These are phyloP conservation scores for Trametes coccinea DNA, from an alignment of 768 basidiomycete genomes.

Conservation along the genomic window DNA sequence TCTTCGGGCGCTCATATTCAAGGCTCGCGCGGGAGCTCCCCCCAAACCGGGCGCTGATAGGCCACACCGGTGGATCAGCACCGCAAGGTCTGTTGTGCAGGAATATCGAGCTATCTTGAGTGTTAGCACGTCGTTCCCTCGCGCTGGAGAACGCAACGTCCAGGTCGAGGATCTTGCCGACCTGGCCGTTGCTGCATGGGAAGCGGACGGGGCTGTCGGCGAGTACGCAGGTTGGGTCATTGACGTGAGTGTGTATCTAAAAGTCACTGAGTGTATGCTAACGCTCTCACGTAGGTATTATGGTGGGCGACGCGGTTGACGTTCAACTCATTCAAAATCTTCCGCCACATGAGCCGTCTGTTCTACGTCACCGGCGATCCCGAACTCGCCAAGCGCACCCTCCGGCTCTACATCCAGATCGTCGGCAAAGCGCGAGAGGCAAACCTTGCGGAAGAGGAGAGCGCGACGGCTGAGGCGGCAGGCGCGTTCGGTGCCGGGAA, in stretches of 20 bases:
- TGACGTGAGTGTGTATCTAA: too few relatives aligned
- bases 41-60: constrained; percentile 32
- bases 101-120: constrained; percentile 72
- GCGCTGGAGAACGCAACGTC: constrained; percentile 74
- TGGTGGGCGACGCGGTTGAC: constrained; percentile 96
- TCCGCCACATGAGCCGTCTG: constrained; percentile 82
- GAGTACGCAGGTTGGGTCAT: constrained; percentile 76
- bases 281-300: too few relatives aligned
- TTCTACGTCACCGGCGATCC: constrained; percentile 61
- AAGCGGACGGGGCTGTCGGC: constrained; percentile 62
- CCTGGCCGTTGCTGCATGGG: constrained; percentile 79
- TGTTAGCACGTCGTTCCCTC: constrained; percentile 73
- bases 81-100: constrained; percentile 64
- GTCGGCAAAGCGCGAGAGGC: constrained; percentile 83
- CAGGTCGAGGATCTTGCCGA: constrained; percentile 86
- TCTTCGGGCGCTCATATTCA: constrained; percentile 68
- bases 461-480: constrained; percentile 23
- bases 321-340: constrained; percentile 85
- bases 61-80: constrained; percentile 59
- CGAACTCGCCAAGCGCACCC: constrained; percentile 67
- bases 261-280: too few relatives aligned
- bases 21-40: constrained; percentile 27
- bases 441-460: constrained; percentile 36
- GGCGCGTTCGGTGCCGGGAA: constrained; percentile 19
- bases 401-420: constrained; percentile 81